Evolutionary conservation across 352 stramenopile species (phyloP), one percentile per base, ranked within the genome.

Genomic region (Globisporangium acanthophoron): DNA sequence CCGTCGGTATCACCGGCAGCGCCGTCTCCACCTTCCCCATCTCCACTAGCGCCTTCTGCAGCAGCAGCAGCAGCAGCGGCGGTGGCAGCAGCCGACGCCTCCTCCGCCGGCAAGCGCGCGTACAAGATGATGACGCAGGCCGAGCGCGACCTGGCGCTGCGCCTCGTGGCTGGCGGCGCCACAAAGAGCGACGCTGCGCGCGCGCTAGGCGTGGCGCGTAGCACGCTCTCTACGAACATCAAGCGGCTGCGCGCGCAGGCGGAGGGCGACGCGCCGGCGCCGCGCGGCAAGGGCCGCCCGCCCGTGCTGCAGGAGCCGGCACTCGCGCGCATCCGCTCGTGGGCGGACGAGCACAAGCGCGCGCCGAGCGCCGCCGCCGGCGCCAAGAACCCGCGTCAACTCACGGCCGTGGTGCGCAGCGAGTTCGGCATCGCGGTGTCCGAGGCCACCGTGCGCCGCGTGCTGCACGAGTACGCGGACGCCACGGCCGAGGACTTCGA

Each of bases 131-230:
- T 56, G 51, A 56, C 51, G n/a, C 20, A 18, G 12, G 35, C 20
- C 11, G 51, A 56, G 51, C 51, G 51, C 33, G 51, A 46, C 20
- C 31, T 56, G 40, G 51, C 51, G 51, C 51, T 21, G n/a, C 51
- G 51, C 11, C 31, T 56, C 20, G 51, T 56, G 37, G 33, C 18
- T 5, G 27, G 41, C 6, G 51, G 51, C 12, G 27, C 41, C n/a
- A 35, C 31, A 13, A 56, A 56, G 16, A 41, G n/a, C 20, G 51
- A 56, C 20, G 51, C 51, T 0, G 51, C 51, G 35, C 51, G 51
- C 20, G 51, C 37, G 33, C 35, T 56, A 3, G 51, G 41, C 33
- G 51, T 56, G 51, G 41, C 40, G 20, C 35, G 51, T 5, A 56
- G 51, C 15, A 56, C 51, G 27, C n/a, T 56, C 4, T 40, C n/a